Evolutionary conservation across 2,329 filamentous ascomycete genomes (phyloP).

Genomic region (Claviceps quebecensis): DNA sequence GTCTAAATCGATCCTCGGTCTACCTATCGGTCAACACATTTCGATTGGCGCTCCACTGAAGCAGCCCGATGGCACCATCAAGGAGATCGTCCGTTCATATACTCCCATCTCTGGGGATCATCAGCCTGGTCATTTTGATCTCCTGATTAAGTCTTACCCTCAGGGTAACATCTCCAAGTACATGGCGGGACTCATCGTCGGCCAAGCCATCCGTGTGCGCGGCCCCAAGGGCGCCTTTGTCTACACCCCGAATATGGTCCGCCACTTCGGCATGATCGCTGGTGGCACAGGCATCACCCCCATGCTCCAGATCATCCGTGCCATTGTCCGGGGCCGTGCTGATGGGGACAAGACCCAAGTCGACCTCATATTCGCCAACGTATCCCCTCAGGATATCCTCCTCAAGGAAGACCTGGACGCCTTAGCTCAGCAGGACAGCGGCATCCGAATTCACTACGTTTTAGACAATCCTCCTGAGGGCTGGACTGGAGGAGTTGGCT

Average conservation of each 20-base stretch:
- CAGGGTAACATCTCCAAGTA: slow-evolving; percentile 95
- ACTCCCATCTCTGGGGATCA: slow-evolving; percentile 85
- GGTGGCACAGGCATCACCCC: slow-evolving; percentile 96
- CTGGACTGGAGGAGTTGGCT: slow-evolving; percentile 88
- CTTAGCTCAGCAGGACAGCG: slow-evolving; percentile 60
- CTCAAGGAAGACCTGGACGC: slow-evolving; percentile 82
- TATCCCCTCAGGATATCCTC: slow-evolving; percentile 82
- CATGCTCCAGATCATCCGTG: slow-evolving; percentile 92
- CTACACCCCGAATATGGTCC: slow-evolving; percentile 93
- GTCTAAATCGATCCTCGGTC: slow-evolving; percentile 69
- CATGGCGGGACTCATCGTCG: slow-evolving; percentile 69
- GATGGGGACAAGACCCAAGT: slow-evolving; percentile 76
- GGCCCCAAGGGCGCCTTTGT: slow-evolving; percentile 97
- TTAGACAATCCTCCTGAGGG: slow-evolving; percentile 87
- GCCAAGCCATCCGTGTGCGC: slow-evolving; percentile 76
- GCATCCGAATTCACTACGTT: slow-evolving; percentile 85
- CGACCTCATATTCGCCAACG: slow-evolving; percentile 94
- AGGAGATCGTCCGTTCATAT: slow-evolving; percentile 83
- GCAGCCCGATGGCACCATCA: slow-evolving; percentile 54
- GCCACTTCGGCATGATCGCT: slow-evolving; percentile 94
- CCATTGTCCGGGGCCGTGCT: slow-evolving; percentile 68
- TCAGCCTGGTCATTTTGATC: slow-evolving; percentile 82
- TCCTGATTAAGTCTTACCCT: slow-evolving; percentile 95
- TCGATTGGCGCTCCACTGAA: slow-evolving; percentile 70
- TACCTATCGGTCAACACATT: slow-evolving; percentile 98